These are phyloP conservation scores for Zygnema circumcarinatum DNA, from an alignment of 139 green algal species.

Conservation along the genomic window DNA sequence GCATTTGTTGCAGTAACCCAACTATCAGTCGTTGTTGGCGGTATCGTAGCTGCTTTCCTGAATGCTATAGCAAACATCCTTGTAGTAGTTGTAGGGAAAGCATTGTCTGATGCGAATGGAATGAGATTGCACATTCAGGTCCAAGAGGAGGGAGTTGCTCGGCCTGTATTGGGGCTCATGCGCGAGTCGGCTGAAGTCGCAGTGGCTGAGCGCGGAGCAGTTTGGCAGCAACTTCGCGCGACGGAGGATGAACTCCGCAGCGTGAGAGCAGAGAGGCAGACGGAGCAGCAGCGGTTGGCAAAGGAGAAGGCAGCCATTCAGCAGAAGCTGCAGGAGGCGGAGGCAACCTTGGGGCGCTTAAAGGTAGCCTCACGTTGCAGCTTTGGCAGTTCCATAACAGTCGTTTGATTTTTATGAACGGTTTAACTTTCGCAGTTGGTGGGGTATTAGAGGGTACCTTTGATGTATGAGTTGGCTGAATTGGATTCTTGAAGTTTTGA, in stretches of 20 bases:
- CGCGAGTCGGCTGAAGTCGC: conserved; percentile 44
- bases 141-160: conserved; percentile 49
- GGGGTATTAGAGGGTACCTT: too few relatives aligned
- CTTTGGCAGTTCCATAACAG: conserved; percentile 14
- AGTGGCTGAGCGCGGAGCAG: conserved; percentile 23
- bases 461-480: too few relatives aligned
- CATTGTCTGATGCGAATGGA: too few relatives aligned
- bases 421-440: too few relatives aligned
- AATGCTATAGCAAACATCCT: too few relatives aligned
- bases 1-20: too few relatives aligned
- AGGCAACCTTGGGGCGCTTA: not conserved
- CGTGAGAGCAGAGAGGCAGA: not conserved
- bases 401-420: conserved; percentile 10
- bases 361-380: too few relatives aligned
- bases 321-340: conserved; percentile 50
- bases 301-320: conserved; percentile 45
- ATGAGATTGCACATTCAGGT: conserved; percentile 26
- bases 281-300: conserved; percentile 26
- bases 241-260: conserved; percentile 32
- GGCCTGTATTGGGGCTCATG: conserved; percentile 54
- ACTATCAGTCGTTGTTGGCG: too few relatives aligned
- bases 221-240: conserved; percentile 51
- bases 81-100: too few relatives aligned
- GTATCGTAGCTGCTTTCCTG: too few relatives aligned
- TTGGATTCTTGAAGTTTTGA: too few relatives aligned